Percentiles rank a stretch among this genome's conserved stretches.
Conservation (phyloP, 2,329 filamentous ascomycete species). For the Curvularia sp. region DNA sequence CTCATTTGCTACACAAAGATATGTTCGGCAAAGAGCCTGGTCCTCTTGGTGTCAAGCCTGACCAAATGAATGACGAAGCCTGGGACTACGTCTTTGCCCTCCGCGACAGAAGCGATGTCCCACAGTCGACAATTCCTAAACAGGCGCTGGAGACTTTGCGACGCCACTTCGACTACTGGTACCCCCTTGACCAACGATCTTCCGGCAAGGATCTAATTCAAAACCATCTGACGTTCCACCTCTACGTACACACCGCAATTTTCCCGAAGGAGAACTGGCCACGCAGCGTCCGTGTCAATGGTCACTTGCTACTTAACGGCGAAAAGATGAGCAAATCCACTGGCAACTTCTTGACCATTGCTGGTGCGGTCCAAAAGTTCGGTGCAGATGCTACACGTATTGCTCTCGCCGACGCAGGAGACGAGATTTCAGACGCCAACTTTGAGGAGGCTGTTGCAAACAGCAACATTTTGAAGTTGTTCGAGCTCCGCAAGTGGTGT, state of each 20-base stretch:
- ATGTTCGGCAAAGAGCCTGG: conserved; percentile 73
- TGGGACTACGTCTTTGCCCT: conserved; percentile 96
- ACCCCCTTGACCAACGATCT: conserved; percentile 85
- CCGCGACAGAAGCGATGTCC: conserved; percentile 72
- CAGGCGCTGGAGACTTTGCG: conserved; percentile 80
- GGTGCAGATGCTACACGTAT: conserved; percentile 92
- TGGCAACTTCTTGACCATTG: conserved; percentile 93
- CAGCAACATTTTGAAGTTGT: conserved; percentile 85
- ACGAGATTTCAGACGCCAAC: conserved; percentile 94
- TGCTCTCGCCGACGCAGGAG: conserved; percentile 91
- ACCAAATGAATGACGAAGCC: conserved; percentile 92
- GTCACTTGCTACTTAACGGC: conserved; percentile 91
- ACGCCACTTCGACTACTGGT: conserved; percentile 95
- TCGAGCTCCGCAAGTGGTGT: conserved; percentile 86
- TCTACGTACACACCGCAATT: conserved; percentile 91
- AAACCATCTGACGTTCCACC: conserved; percentile 94
- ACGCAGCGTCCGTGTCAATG: conserved; percentile 82
- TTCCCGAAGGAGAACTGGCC: conserved; percentile 93
- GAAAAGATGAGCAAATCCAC: conserved; percentile 99
- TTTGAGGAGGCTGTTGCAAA: conserved; percentile 96
- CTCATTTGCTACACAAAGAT: conserved; percentile 76
- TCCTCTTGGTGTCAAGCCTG: conserved; percentile 65
- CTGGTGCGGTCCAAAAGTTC: conserved; percentile 87
- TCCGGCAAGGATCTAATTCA: conserved; percentile 77
- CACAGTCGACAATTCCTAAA: conserved; percentile 74